phyloP scores from a whole-genome alignment of 2,329 filamentous ascomycete genomes.

The Tolypocladium endophyticum region DNA sequence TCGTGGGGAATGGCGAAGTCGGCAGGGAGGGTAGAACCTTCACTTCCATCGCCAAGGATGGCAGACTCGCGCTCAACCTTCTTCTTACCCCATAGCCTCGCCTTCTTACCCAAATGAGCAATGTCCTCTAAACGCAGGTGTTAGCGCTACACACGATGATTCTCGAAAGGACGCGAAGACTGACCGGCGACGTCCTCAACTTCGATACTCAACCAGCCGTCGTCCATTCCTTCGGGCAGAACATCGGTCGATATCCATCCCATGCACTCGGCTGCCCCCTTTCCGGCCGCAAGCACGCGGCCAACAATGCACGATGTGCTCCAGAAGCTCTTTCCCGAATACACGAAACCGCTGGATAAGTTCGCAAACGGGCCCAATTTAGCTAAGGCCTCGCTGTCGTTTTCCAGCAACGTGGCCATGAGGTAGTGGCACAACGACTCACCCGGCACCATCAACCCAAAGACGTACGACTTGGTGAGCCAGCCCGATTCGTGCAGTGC shows the following conservation, averaged over 20 bases:
- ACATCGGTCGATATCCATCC: constrained; percentile 57
- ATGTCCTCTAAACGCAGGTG: constrained; percentile 29
- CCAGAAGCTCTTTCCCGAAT: constrained; percentile 56
- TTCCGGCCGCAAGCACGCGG: constrained; percentile 51
- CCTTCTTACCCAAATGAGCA: constrained; percentile 39
- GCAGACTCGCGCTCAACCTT: constrained; percentile 49
- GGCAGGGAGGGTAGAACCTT: constrained; percentile 42
- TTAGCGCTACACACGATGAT: neutral
- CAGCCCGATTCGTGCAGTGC: constrained; percentile 50
- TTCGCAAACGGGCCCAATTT: constrained; percentile 50
- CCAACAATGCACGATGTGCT: constrained; percentile 56
- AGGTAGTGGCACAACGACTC: constrained; percentile 52
- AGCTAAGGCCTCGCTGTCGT: constrained; percentile 48
- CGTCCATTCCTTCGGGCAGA: constrained; percentile 35
- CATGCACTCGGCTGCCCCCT: constrained; percentile 54
- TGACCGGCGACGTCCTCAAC: constrained; percentile 38
- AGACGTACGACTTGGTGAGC: constrained; percentile 59
- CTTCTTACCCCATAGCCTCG: constrained; percentile 51
- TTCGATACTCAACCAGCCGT: constrained; percentile 51
- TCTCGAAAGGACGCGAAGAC: neutral
- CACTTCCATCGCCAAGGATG: constrained; percentile 47
- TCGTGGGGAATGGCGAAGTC: constrained; percentile 55
- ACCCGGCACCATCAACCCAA: constrained; percentile 53
- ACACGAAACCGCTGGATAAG: constrained; percentile 54
- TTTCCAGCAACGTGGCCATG: constrained; percentile 56